These are phyloP conservation scores for Blumeria hordei DNA, from an alignment of 2,329 filamentous ascomycete genomes.

Conservation along the genomic window DNA sequence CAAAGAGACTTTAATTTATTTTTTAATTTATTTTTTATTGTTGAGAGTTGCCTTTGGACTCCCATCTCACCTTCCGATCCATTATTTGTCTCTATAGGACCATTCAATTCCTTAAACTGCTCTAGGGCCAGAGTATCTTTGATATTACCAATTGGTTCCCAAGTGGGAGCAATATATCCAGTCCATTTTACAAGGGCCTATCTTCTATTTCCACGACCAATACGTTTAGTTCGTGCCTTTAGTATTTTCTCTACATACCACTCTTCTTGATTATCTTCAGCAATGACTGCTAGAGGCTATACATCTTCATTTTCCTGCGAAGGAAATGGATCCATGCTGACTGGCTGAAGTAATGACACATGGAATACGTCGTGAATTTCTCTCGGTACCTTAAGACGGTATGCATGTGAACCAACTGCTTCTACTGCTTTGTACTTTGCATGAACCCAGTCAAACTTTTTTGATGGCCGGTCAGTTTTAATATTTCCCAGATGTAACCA, in stretches of 20 bases:
- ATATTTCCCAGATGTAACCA: no score
- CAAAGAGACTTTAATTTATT: no score
- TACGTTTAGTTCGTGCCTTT: neutral
- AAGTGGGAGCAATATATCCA: neutral
- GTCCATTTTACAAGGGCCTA: neutral
- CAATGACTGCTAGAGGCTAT: neutral
- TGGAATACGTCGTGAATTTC: neutral
- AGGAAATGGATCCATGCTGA: neutral
- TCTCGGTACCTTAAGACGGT: neutral
- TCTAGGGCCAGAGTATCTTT: neutral
- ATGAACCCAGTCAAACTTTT: neutral
- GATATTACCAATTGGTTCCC: neutral
- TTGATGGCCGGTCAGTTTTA: neutral
- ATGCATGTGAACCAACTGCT: neutral
- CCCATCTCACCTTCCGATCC: no score
- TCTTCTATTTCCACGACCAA: neutral
- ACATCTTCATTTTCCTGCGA: neutral
- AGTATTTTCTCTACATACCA: neutral
- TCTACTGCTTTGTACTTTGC: neutral
- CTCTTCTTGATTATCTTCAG: neutral
- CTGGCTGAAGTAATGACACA: neutral
- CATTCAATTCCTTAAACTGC: neutral
- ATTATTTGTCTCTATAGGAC: no score
- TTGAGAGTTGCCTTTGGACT: no score
- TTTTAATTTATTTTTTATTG: no score